Evolutionary conservation across 2,329 filamentous ascomycete genomes (phyloP).

Genomic region (Beauveria caledonica): DNA sequence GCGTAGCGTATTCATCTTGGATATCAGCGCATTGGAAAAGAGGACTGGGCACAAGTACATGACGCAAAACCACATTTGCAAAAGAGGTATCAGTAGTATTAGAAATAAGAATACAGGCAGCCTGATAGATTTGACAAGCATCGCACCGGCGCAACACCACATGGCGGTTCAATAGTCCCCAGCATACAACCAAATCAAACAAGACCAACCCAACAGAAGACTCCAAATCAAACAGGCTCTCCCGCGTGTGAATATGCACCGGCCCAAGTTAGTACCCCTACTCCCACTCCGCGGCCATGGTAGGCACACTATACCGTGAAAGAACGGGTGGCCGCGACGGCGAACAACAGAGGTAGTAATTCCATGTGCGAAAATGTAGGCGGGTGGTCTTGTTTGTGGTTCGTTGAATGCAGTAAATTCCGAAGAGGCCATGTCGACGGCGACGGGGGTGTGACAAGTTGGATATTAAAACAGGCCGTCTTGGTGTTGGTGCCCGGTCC

Average conservation of each 20-base stretch:
- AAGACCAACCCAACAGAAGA: neutral
- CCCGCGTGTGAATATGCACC: neutral
- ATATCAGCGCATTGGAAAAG: neutral
- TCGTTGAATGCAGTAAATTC: neutral
- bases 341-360: neutral
- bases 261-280: neutral
- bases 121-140: constrained; percentile 14
- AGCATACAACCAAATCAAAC: constrained; percentile 1
- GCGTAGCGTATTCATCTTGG: too few relatives aligned
- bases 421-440: neutral
- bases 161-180: constrained; percentile 8
- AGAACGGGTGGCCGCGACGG: neutral
- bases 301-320: neutral
- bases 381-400: neutral
- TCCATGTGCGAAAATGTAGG: neutral
- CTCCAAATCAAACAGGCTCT: constrained; percentile 5
- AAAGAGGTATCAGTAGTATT: constrained; percentile 28
- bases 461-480: neutral
- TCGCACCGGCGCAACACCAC: neutral
- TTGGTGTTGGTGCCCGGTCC: neutral
- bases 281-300: neutral
- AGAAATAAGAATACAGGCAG: constrained; percentile 22
- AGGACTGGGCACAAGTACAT: neutral
- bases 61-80: neutral
- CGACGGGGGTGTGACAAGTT: neutral